Evolutionary conservation across 2,329 filamentous ascomycete genomes (phyloP).

Genomic region (Byssoonygena ceratinophila): DNA sequence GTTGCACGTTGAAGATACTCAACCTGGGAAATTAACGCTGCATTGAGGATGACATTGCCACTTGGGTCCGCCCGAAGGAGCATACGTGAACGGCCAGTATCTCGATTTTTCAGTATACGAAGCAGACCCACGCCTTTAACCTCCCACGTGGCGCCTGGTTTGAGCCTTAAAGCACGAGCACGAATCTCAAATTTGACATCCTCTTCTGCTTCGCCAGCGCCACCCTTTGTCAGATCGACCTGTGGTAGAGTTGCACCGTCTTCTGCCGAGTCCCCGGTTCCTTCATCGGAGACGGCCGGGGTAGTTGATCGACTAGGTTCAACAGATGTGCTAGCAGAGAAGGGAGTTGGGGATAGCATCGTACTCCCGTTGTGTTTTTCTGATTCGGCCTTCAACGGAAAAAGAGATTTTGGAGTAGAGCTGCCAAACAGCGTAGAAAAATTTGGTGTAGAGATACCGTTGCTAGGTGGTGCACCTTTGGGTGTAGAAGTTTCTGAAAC

Average conservation of each 20-base stretch:
- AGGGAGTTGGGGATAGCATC: conserved; percentile 6
- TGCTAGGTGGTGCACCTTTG: not conserved
- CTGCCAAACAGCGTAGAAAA: conserved; percentile 10
- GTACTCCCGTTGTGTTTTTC: not conserved
- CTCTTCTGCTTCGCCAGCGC: conserved; percentile 63
- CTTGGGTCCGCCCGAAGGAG: conserved; percentile 64
- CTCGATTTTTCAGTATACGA: conserved; percentile 63
- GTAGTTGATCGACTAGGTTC: conserved; percentile 38
- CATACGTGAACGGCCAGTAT: conserved; percentile 55
- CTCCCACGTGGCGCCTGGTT: conserved; percentile 48
- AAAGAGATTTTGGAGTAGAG: not conserved
- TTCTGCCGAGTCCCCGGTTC: conserved; percentile 35
- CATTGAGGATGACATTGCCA: conserved; percentile 64
- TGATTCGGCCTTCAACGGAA: not conserved
- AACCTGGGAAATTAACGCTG: conserved; percentile 50
- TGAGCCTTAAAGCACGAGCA: conserved; percentile 57
- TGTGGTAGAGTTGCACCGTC: conserved; percentile 54
- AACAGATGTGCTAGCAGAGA: conserved; percentile 28
- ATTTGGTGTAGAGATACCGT: conserved; percentile 5
- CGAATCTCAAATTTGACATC: conserved; percentile 58
- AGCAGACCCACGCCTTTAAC: conserved; percentile 61
- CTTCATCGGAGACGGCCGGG: conserved; percentile 36
- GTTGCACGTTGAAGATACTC: conserved; percentile 49
- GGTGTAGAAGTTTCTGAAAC: conserved; percentile 7
- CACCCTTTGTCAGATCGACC: conserved; percentile 56